These are phyloP conservation scores for Penicillium sp. DNA, from an alignment of 2,329 filamentous ascomycete genomes.

Conservation along the genomic window DNA sequence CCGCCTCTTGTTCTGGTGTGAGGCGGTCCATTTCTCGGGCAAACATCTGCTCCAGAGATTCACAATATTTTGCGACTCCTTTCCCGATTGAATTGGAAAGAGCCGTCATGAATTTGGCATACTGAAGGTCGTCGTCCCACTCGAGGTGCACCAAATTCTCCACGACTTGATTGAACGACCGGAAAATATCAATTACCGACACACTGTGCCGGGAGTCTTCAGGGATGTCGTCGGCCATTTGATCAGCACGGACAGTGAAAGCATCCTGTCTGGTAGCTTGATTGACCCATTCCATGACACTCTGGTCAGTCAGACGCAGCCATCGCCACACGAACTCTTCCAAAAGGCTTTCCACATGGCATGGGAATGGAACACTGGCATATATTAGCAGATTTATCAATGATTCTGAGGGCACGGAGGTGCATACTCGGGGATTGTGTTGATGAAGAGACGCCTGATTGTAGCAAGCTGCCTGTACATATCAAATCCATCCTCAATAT, in stretches of 20 bases:
- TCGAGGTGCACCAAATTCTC: constrained; percentile 81
- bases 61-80: constrained; percentile 85
- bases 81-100: constrained; percentile 79
- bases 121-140: constrained; percentile 91
- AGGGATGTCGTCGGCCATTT: constrained; percentile 60
- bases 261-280: constrained; percentile 86
- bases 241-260: constrained; percentile 70
- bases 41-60: constrained; percentile 82
- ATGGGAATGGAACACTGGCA: constrained; percentile 65
- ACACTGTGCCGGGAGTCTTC: constrained; percentile 89
- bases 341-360: constrained; percentile 80
- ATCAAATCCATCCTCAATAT: constrained; percentile 89
- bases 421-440: constrained; percentile 63
- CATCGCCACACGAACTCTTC: constrained; percentile 95
- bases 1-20: constrained; percentile 80
- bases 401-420: neutral
- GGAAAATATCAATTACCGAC: constrained; percentile 89
- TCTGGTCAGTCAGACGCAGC: constrained; percentile 76
- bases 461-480: constrained; percentile 85
- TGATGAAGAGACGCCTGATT: constrained; percentile 75
- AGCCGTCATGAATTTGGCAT: constrained; percentile 96
- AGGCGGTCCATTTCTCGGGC: constrained; percentile 88
- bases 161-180: constrained; percentile 86
- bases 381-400: constrained; percentile 12
- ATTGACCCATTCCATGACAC: constrained; percentile 79